These are phyloP conservation scores for Vitis labrusca DNA, from an alignment of 164 flowering plant genomes.

Conservation along the genomic window DNA sequence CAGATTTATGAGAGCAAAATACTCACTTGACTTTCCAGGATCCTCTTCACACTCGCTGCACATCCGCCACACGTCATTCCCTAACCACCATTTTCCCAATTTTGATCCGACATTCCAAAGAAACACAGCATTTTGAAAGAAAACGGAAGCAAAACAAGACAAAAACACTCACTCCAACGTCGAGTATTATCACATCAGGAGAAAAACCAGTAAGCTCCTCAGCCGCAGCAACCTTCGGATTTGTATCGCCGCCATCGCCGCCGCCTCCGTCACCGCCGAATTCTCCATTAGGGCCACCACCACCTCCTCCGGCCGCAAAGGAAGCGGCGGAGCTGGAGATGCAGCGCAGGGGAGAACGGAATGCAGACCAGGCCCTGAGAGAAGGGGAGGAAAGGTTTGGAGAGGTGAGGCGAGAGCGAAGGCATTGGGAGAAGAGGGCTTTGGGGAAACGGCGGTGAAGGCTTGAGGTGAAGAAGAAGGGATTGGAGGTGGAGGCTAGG, in stretches of 20 bases:
- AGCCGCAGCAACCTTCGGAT: constrained; percentile 31
- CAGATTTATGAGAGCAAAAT: not conserved
- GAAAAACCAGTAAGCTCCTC: constrained; percentile 48
- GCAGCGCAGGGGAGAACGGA: constrained; percentile 24
- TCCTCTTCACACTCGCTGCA: constrained; percentile 83
- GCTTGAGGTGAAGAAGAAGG: not conserved
- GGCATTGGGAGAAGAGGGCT: constrained; percentile 7
- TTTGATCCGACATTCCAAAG: not conserved
- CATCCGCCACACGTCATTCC: constrained; percentile 96
- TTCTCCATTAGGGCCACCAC: constrained; percentile 35
- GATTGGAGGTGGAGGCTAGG: constrained; percentile 17
- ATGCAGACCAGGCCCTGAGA: constrained; percentile 15
- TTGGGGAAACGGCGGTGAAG: constrained; percentile 26
- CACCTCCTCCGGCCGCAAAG: constrained; percentile 34
- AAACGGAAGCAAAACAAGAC: not conserved
- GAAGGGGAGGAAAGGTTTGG: constrained; percentile 8
- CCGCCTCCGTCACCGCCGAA: constrained; percentile 46
- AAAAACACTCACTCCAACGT: constrained; percentile 64
- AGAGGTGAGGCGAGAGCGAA: constrained; percentile 11
- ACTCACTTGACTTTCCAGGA: constrained; percentile 83
- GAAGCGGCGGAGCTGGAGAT: constrained; percentile 35
- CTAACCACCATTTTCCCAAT: constrained; percentile 25
- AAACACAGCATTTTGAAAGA: not conserved
- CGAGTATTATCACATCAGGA: constrained; percentile 75
- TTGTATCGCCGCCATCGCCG: constrained; percentile 41